These are phyloP conservation scores for Aspergillus aculeatinus DNA, from an alignment of 2,329 filamentous ascomycete species.

Conservation along the genomic window DNA sequence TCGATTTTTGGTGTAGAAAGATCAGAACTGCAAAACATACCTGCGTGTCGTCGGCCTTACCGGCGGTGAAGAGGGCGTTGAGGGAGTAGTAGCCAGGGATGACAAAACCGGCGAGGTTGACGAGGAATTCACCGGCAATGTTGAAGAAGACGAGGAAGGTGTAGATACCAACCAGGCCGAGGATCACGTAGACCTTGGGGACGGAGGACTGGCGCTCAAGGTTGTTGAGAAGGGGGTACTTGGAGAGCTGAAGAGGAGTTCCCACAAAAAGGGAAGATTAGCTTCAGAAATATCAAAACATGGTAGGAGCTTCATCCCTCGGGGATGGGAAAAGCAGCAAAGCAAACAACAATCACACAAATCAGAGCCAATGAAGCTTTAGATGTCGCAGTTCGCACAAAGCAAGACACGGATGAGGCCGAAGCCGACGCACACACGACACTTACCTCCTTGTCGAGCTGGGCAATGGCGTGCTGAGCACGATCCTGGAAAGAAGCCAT, in stretches of 20 bases:
- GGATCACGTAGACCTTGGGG: conserved; percentile 66
- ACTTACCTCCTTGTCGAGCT: conserved; percentile 67
- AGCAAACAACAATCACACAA: background rate
- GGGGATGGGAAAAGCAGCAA: background rate
- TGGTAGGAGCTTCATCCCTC: background rate
- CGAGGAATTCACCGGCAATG: conserved; percentile 67
- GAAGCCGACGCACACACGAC: conserved; percentile 25
- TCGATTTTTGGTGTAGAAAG: background rate
- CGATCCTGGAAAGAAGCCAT: conserved; percentile 59
- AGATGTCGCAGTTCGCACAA: background rate
- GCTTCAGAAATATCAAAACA: conserved; percentile 13
- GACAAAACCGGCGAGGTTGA: conserved; percentile 66
- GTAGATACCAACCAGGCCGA: conserved; percentile 64
- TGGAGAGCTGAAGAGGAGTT: conserved; percentile 55
- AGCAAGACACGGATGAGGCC: conserved; percentile 18
- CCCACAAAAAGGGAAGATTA: conserved; percentile 10
- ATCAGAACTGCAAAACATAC: conserved; percentile 38
- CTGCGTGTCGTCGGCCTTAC: conserved; percentile 65
- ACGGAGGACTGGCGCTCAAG: conserved; percentile 67
- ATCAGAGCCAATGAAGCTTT: background rate
- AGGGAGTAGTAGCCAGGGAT: conserved; percentile 67
- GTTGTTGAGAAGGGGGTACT: conserved; percentile 66
- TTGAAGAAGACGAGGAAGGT: conserved; percentile 73
- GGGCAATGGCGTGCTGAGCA: conserved; percentile 63
- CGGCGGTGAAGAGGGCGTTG: conserved; percentile 60